Conservation (phyloP, 108 stramenopile species). For the Aureococcus anophagefferens region DNA sequence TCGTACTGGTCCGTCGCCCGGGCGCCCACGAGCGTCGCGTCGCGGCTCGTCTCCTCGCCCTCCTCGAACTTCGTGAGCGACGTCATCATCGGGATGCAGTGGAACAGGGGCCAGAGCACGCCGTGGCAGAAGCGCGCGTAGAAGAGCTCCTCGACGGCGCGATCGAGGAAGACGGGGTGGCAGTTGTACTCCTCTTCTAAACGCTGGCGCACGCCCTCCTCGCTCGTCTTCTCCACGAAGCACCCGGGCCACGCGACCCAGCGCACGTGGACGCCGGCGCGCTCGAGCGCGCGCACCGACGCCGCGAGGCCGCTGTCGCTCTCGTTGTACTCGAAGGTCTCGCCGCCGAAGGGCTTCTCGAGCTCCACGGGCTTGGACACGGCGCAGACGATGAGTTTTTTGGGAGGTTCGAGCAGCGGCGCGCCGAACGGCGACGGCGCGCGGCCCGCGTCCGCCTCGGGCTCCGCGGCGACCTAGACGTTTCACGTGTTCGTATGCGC, state of each 20-base stretch:
- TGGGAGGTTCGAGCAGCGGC: not conserved
- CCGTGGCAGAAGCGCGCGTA: constrained; percentile 51
- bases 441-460: not conserved
- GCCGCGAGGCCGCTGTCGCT: not conserved
- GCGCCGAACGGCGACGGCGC: too few species aligned
- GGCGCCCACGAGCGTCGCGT: constrained; percentile 44
- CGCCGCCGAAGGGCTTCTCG: not conserved
- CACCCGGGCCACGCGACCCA: not conserved
- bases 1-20: constrained; percentile 21
- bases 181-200: not conserved
- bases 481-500: too few species aligned
- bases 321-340: not conserved
- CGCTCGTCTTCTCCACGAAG: not conserved
- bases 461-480: not conserved
- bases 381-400: not conserved
- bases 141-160: not conserved
- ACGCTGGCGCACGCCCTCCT: not conserved
- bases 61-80: constrained; percentile 47
- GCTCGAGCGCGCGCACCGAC: not conserved
- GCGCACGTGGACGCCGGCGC: not conserved
- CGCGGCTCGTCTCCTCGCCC: too few species aligned
- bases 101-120: constrained; percentile 51
- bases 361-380: not conserved
- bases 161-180: not conserved
- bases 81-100: constrained; percentile 26